Evolutionary conservation across 2,329 filamentous ascomycete genomes (phyloP), one percentile per base, ranked within the genome.

Genomic region (Aspergillus fijiensis): DNA sequence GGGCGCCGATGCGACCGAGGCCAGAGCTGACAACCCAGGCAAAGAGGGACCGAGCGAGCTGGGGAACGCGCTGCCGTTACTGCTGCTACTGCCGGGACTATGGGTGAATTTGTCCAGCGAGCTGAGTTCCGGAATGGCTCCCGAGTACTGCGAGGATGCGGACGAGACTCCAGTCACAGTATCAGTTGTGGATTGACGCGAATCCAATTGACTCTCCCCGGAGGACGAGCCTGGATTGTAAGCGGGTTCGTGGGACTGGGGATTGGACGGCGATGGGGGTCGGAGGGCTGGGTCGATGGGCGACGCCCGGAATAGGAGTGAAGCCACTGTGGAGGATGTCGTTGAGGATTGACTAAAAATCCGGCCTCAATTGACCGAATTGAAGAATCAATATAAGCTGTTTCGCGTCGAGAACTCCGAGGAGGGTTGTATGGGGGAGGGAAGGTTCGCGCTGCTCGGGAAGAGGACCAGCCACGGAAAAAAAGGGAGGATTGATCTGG

Each of bases 261-360:
- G 61, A 47, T 65, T 65, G 60, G 83, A 79, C 65, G 81, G 77
- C 65, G 82, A 82, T 39, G 79, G 76, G 65, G 80, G 75, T 68
- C 70, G 76, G 48, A 79, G 71, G 62, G 74, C 71, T 66, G 78
- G 76, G 69, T 81, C 84, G 74, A 84, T 80, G 80, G 83, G 81
- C 79, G 84, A 81, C 66, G 84, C 82, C 82, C 82, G 79, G 71
- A 84, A 85, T 60, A 85, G 78, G 71, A 85, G 77, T 70, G 82
- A 81, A 77, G 83, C 83, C 76, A 86, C 82, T 71, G 83, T 82
- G 76, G 82, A 86, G 79, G 84, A 81, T 81, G 81, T 84, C 70
- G 63, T 76, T 69, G 69, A 69, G 72, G 69, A 67, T 57, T 63
- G 51, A 48, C 65, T 72, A 66, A 63, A 75, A 73, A 74, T 73